phyloP scores from a whole-genome alignment of 2,329 filamentous ascomycete species.

The Pseudogymnoascus destructans region DNA sequence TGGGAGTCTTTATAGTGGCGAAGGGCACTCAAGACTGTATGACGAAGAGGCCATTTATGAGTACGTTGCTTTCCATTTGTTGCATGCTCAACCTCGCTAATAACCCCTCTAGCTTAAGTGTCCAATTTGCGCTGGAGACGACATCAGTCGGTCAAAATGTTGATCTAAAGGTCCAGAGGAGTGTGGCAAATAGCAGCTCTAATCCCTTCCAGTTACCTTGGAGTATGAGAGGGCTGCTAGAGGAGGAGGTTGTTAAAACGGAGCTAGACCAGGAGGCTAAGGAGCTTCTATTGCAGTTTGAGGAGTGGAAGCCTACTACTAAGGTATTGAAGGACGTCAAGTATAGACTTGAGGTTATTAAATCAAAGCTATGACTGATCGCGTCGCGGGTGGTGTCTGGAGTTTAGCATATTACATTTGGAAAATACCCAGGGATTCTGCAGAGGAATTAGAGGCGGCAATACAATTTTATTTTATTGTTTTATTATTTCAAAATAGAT shows the following conservation, averaged over 20 bases:
- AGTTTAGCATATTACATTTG: background rate
- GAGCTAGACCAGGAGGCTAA: conserved; percentile 66
- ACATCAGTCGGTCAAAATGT: conserved; percentile 36
- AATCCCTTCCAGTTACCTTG: conserved; percentile 91
- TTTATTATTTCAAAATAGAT: background rate
- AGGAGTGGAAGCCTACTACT: conserved; percentile 80
- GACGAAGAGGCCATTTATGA: conserved; percentile 80
- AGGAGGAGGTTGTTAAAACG: conserved; percentile 80
- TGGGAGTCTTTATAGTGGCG: conserved; percentile 79
- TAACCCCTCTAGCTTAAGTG: conserved; percentile 40
- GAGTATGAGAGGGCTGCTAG: conserved; percentile 85
- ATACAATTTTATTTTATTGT: background rate
- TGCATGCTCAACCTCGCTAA: conserved; percentile 10
- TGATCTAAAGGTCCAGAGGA: conserved; percentile 38
- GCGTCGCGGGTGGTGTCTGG: background rate
- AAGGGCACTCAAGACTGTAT: conserved; percentile 87
- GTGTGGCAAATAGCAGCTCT: conserved; percentile 36
- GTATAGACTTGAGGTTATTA: conserved; percentile 80
- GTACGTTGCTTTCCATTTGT: conserved; percentile 28
- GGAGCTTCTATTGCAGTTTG: conserved; percentile 73
- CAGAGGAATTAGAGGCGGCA: background rate
- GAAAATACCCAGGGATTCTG: background rate
- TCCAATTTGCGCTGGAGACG: conserved; percentile 63
- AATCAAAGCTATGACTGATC: conserved; percentile 52
- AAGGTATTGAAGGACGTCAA: conserved; percentile 95